Conservation (phyloP, 306 rosid genomes). For the Malus orientalis region DNA sequence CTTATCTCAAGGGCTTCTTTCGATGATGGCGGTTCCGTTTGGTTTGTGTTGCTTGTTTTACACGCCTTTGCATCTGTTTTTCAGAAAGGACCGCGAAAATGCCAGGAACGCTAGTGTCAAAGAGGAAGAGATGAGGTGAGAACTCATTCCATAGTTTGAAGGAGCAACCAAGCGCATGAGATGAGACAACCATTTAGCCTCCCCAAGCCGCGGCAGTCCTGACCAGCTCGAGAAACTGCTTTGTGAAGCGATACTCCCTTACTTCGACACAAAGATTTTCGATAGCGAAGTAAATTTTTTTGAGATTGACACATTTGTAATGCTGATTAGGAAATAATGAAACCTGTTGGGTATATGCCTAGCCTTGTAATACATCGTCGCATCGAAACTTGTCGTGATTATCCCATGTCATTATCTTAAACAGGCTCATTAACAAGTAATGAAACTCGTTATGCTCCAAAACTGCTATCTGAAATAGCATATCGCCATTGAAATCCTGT, state of each 20-base stretch:
- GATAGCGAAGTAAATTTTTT: neutral
- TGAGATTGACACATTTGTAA: neutral
- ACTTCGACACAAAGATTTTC: neutral
- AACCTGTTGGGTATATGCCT: too few relatives aligned
- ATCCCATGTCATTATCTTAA: too few relatives aligned
- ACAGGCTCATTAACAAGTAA: too few relatives aligned
- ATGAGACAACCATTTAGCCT: neutral
- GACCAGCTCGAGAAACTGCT: conserved; percentile 2
- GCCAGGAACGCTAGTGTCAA: conserved; percentile 40
- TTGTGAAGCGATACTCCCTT: neutral
- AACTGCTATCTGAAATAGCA: neutral
- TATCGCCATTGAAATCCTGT: neutral
- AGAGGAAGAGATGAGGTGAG: conserved; percentile 55
- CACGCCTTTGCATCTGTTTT: conserved; percentile 62
- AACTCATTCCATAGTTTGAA: neutral
- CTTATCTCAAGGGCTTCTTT: conserved; percentile 79
- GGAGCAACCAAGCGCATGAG: neutral
- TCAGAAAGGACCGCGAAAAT: conserved; percentile 69
- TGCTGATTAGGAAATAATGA: neutral
- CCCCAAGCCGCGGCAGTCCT: neutral
- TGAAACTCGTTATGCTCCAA: neutral
- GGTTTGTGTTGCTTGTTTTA: conserved; percentile 89
- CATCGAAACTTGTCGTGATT: neutral
- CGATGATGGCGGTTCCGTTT: conserved; percentile 83
- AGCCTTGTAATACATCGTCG: too few relatives aligned